Conservation (phyloP, 306 rosid genomes). For the Cotoneaster glaucophyllus region DNA sequence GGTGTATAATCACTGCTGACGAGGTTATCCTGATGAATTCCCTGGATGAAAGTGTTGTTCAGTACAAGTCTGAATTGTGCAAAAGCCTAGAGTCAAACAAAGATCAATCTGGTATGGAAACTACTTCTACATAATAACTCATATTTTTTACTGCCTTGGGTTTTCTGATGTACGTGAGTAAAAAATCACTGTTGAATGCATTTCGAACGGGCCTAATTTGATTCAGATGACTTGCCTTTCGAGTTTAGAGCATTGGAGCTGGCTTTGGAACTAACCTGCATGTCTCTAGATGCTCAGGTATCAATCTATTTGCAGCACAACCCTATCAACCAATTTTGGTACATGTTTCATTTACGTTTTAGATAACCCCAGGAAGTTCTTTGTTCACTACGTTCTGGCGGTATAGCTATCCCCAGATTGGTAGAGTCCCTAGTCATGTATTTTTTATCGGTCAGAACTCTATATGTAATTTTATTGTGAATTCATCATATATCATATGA, state of each 20-base stretch:
- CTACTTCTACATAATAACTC: neutral
- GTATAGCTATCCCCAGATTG: neutral
- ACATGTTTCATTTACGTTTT: neutral
- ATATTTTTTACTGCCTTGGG: neutral
- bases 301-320: neutral
- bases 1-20: slow-evolving; percentile 88
- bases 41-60: slow-evolving; percentile 71
- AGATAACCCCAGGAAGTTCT: neutral
- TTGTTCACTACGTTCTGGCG: neutral
- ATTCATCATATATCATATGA: neutral
- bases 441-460: neutral
- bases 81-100: slow-evolving; percentile 56
- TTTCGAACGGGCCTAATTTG: slow-evolving; percentile 37
- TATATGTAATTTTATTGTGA: neutral
- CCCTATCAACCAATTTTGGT: neutral
- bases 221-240: slow-evolving; percentile 87
- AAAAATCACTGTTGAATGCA: neutral
- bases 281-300: slow-evolving; percentile 91
- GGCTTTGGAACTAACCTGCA: slow-evolving; percentile 87
- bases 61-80: slow-evolving; percentile 63
- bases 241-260: slow-evolving; percentile 89
- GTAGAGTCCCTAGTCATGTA: neutral
- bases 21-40: slow-evolving; percentile 92
- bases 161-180: neutral
- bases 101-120: slow-evolving; percentile 59